Percentiles rank a stretch among this genome's conserved stretches.
Conservation (phyloP, 1,284 basidiomycete species). For the Trametes sp. region DNA sequence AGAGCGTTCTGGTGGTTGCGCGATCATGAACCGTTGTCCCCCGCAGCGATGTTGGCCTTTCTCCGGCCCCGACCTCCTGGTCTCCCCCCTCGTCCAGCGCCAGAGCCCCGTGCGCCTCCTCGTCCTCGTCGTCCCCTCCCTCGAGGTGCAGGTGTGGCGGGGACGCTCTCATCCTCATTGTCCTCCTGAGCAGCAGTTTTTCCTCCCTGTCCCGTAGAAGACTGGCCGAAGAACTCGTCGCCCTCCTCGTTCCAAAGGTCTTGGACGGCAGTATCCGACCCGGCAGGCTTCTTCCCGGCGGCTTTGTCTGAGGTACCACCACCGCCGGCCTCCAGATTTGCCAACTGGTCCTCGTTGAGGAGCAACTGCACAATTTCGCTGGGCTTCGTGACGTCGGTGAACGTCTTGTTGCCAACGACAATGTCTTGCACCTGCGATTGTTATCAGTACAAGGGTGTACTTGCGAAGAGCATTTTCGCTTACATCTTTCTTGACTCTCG, state of each 20-base stretch:
- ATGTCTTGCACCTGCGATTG: conserved; percentile 91
- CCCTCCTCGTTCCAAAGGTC: conserved; percentile 87
- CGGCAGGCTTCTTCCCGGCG: conserved; percentile 46
- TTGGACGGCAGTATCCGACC: conserved; percentile 53
- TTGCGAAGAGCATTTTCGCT: conserved; percentile 40
- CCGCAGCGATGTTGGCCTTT: conserved; percentile 29
- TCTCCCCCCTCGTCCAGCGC: conserved; percentile 42
- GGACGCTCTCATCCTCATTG: conserved; percentile 47
- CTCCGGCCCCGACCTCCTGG: conserved; percentile 33
- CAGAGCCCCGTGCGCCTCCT: conserved; percentile 55
- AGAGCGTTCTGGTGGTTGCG: conserved; percentile 18
- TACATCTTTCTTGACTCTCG: conserved; percentile 95
- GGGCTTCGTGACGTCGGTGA: conserved; percentile 91
- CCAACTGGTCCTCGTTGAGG: conserved; percentile 93
- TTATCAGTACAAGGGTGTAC: not conserved
- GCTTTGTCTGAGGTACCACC: conserved; percentile 50
- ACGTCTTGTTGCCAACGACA: conserved; percentile 96
- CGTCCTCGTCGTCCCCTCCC: conserved; percentile 57
- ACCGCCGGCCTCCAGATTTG: conserved; percentile 57
- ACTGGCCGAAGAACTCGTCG: conserved; percentile 81
- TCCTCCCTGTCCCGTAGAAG: conserved; percentile 27
- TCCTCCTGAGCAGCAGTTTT: conserved; percentile 35
- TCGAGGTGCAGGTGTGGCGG: conserved; percentile 37
- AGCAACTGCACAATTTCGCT: conserved; percentile 97
- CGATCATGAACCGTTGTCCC: conserved; percentile 31